These are phyloP conservation scores for Jamesozyma jinghongensis DNA, from an alignment of 805 yeast species.

Conservation along the genomic window DNA sequence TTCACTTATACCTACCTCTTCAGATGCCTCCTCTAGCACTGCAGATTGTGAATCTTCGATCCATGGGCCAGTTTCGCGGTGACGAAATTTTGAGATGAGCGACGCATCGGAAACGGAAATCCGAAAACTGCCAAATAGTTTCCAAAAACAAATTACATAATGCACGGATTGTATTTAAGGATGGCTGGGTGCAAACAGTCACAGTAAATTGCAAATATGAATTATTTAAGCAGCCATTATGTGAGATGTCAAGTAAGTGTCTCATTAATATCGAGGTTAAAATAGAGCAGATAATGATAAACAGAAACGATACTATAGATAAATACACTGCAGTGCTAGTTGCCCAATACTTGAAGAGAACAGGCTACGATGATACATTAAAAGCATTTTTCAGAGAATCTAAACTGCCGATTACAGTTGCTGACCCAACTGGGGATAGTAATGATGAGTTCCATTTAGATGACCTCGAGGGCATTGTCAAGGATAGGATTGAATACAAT, in stretches of 20 bases:
- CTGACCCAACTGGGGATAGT: conserved; percentile 3
- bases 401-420: conserved; percentile 5
- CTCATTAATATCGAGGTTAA: background rate
- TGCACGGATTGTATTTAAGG: too few relatives aligned
- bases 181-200: too few relatives aligned
- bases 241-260: background rate
- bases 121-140: too few relatives aligned
- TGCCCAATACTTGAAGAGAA: conserved; percentile 50
- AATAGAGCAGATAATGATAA: background rate
- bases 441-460: conserved; percentile 8
- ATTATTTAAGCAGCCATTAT: background rate
- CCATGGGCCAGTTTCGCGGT: too few relatives aligned
- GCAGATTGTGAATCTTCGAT: too few relatives aligned
- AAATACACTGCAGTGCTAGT: conserved; percentile 33
- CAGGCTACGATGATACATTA: conserved; percentile 40
- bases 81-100: too few relatives aligned
- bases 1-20: too few relatives aligned
- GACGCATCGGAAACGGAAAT: too few relatives aligned
- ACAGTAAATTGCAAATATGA: too few relatives aligned
- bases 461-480: conserved; percentile 15
- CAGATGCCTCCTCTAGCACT: too few relatives aligned
- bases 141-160: too few relatives aligned
- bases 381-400: conserved; percentile 35
- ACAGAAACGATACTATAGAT: background rate
- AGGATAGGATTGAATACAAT: conserved; percentile 22